Conservation (phyloP, 1,284 basidiomycete genomes). For the Ganoderma meredithae region DNA sequence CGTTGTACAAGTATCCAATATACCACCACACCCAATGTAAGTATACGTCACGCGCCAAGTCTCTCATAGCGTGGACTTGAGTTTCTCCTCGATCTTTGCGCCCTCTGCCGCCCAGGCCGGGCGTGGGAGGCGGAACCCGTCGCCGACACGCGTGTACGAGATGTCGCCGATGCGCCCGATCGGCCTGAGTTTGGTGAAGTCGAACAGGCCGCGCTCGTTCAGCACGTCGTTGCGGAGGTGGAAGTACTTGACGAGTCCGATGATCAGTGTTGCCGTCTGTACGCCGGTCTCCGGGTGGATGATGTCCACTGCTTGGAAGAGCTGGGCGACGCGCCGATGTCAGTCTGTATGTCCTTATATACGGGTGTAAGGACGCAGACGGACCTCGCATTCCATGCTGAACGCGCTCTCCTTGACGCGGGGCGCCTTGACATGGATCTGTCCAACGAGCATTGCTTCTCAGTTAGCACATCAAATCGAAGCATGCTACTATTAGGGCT, state of each 20-base stretch:
- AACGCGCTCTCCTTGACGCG: conserved; percentile 77
- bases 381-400: conserved; percentile 76
- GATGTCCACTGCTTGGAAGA: conserved; percentile 67
- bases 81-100: conserved; percentile 29
- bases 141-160: conserved; percentile 60
- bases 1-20: background rate
- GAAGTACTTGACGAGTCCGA: conserved; percentile 70
- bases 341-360: conserved; percentile 2
- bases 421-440: conserved; percentile 61
- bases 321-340: conserved; percentile 27
- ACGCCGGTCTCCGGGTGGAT: conserved; percentile 48
- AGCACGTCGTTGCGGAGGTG: conserved; percentile 67
- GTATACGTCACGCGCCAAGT: too few species aligned
- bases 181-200: conserved; percentile 65
- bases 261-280: conserved; percentile 62
- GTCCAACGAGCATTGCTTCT: background rate
- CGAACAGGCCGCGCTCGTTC: conserved; percentile 54
- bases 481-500: background rate
- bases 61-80: conserved; percentile 12
- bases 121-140: conserved; percentile 63
- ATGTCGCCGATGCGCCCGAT: conserved; percentile 72
- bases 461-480: background rate
- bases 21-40: background rate
- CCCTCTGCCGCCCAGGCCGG: conserved; percentile 57
- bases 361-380: conserved; percentile 23